Evolutionary conservation across 75 land plant species (phyloP), one percentile per base, ranked within the genome.

Genomic region (Isoetes taiwanensis): DNA sequence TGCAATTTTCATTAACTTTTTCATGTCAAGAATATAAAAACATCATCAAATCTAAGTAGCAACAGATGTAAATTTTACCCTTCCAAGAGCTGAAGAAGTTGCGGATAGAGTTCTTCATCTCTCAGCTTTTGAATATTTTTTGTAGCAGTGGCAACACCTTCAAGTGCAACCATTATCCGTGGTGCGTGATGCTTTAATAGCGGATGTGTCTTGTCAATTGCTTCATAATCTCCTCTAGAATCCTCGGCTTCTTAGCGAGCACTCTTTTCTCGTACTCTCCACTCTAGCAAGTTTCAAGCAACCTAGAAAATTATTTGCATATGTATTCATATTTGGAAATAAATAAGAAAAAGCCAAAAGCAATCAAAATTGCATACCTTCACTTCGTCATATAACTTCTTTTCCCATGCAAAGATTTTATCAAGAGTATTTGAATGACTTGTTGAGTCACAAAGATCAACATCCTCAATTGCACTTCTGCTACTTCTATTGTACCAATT

Each of bases 261-360:
- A n/a, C 50, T 19, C 19, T 46, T 46, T 46, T 46, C 50, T 46
- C 50, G n/a, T 46, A 46, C 50, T 46, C 50, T 6, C 21, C 50
- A 46, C 21, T 46, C 50, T 46, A 23, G 16, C 21, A n/a, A 5
- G 23, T 3, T 4, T n/a, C n/a, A n/a, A n/a, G n/a, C n/a, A n/a
- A n/a, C n/a, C n/a, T n/a, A n/a, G n/a, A n/a, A n/a, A n/a, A n/a
- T n/a, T n/a, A n/a, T n/a, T n/a, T n/a, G n/a, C n/a, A n/a, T n/a
- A n/a, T n/a, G n/a, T n/a, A n/a, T n/a, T n/a, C n/a, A 37, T 37
- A 14, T 37, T 14, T 9, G 12, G 14, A 37, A 37, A 37, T 14
- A 37, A 9, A 37, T 37, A 37, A 37, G 12, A 37, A 37, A 37
- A 37, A 37, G 39, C 39, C 9, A 37, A 37, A 37, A 9, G 14